phyloP scores from a whole-genome alignment of 1,284 basidiomycete species.

The Moniliophthora roreri region DNA sequence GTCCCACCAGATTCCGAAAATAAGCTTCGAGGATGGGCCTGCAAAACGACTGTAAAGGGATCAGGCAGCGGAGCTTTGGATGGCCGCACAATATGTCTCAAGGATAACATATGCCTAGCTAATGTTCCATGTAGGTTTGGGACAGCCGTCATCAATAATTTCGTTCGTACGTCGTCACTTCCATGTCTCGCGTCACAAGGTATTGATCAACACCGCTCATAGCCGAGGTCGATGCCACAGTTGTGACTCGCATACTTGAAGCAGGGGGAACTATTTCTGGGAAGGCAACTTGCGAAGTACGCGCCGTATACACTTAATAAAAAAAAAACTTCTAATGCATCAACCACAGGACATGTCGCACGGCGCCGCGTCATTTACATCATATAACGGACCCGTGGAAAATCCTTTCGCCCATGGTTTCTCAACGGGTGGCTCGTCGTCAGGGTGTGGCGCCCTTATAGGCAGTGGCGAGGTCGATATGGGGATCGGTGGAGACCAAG shows the following conservation, averaged over 20 bases:
- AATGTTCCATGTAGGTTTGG: constrained; percentile 37
- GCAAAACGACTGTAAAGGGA: constrained; percentile 28
- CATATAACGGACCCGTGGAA: constrained; percentile 38
- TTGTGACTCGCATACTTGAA: constrained; percentile 44
- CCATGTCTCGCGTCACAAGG: no score
- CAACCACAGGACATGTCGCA: constrained; percentile 37
- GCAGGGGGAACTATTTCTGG: constrained; percentile 31
- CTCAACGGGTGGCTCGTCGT: constrained; percentile 43
- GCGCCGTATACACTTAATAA: no score
- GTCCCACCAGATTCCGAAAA: constrained; percentile 21
- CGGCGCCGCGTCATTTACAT: constrained; percentile 36
- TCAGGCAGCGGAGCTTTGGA: constrained; percentile 23
- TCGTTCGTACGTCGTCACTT: constrained; percentile 15
- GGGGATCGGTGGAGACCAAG: constrained; percentile 50
- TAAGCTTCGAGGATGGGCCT: constrained; percentile 27
- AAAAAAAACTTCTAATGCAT: no score
- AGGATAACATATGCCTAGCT: constrained; percentile 40
- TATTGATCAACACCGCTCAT: constrained; percentile 10
- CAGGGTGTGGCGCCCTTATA: constrained; percentile 45
- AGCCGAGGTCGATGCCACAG: constrained; percentile 41
- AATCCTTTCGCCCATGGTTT: constrained; percentile 45
- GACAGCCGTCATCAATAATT: constrained; percentile 33
- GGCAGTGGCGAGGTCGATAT: constrained; percentile 40
- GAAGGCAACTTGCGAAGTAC: constrained; percentile 25
- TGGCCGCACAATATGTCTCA: constrained; percentile 27